Percentiles rank a stretch among this genome's conserved stretches.
Evolutionary conservation across 768 basidiomycete genomes (phyloP).

Genomic region (Cystoderma amianthinum): DNA sequence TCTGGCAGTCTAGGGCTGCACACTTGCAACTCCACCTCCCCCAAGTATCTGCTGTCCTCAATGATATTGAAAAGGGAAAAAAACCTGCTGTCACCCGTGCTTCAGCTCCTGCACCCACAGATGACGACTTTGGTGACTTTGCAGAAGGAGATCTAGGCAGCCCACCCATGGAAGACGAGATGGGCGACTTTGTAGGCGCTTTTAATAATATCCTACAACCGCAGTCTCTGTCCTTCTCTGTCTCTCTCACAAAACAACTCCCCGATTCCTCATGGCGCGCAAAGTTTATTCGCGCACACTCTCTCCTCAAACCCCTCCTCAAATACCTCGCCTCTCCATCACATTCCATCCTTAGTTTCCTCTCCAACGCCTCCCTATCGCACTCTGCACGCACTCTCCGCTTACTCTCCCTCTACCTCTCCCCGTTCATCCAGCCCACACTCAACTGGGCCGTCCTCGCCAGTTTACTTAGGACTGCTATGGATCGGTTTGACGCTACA

Average conservation of each 20-base stretch:
- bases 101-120: slow-evolving; percentile 52
- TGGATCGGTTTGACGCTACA: slow-evolving; percentile 84
- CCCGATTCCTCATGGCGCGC: slow-evolving; percentile 36
- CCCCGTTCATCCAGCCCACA: slow-evolving; percentile 62
- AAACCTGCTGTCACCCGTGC: slow-evolving; percentile 28
- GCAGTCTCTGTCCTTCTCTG: neutral
- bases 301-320: slow-evolving; percentile 53
- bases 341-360: slow-evolving; percentile 57
- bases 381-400: slow-evolving; percentile 64
- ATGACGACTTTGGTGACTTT: slow-evolving; percentile 91
- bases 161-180: slow-evolving; percentile 27
- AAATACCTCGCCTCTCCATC: slow-evolving; percentile 53
- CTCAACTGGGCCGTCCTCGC: slow-evolving; percentile 56
- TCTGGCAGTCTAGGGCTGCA: slow-evolving; percentile 75
- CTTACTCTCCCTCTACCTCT: slow-evolving; percentile 72
- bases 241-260: neutral
- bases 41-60: slow-evolving; percentile 42
- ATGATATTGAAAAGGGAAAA: slow-evolving; percentile 47
- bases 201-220: slow-evolving; percentile 8
- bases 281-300: slow-evolving; percentile 62
- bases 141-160: slow-evolving; percentile 36
- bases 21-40: slow-evolving; percentile 44
- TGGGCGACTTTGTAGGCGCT: slow-evolving; percentile 27
- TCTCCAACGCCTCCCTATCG: slow-evolving; percentile 39
- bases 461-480: slow-evolving; percentile 63